phyloP scores from a whole-genome alignment of 495 filamentous ascomycete genomes.

The Penicillium macrosclerotiorum region DNA sequence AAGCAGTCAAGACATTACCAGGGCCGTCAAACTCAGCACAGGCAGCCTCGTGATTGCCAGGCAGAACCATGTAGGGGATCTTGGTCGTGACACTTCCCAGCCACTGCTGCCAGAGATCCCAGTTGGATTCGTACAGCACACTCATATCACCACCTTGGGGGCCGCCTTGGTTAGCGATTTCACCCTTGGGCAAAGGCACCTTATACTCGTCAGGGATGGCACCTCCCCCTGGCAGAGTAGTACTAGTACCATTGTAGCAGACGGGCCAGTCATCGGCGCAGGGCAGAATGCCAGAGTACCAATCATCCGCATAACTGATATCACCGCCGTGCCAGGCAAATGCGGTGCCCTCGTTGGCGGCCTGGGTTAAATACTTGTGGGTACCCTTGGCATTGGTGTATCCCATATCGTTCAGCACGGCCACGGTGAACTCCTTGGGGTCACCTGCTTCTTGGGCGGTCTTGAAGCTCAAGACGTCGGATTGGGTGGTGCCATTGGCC shows the following conservation, averaged over 20 bases:
- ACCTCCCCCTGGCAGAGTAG: slow-evolving; percentile 31
- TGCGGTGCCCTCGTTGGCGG: slow-evolving; percentile 35
- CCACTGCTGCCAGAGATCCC: slow-evolving; percentile 52
- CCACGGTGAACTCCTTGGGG: slow-evolving; percentile 26
- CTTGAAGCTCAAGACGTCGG: slow-evolving; percentile 39
- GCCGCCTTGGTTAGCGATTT: slow-evolving; percentile 48
- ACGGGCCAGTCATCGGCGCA: slow-evolving; percentile 49
- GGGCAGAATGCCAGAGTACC: slow-evolving; percentile 50
- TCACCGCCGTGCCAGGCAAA: slow-evolving; percentile 55
- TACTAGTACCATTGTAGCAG: slow-evolving; percentile 52
- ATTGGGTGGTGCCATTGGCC: slow-evolving; percentile 45
- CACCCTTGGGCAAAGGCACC: slow-evolving; percentile 43
- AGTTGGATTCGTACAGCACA: slow-evolving; percentile 47
- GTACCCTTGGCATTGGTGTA: slow-evolving; percentile 51
- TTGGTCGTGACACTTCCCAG: slow-evolving; percentile 36
- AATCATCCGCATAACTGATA: slow-evolving; percentile 49
- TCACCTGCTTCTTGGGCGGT: slow-evolving; percentile 43
- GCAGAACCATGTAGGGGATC: slow-evolving; percentile 48
- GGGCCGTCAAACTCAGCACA: slow-evolving; percentile 52
- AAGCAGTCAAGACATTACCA: slow-evolving; percentile 45
- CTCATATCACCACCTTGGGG: slow-evolving; percentile 50
- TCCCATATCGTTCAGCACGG: slow-evolving; percentile 49
- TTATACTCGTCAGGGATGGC: slow-evolving; percentile 36
- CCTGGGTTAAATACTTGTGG: slow-evolving; percentile 37
- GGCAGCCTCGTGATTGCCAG: slow-evolving; percentile 49